Evolutionary conservation across 2,329 filamentous ascomycete species (phyloP).

Genomic region (Grosmannia clavigera): DNA sequence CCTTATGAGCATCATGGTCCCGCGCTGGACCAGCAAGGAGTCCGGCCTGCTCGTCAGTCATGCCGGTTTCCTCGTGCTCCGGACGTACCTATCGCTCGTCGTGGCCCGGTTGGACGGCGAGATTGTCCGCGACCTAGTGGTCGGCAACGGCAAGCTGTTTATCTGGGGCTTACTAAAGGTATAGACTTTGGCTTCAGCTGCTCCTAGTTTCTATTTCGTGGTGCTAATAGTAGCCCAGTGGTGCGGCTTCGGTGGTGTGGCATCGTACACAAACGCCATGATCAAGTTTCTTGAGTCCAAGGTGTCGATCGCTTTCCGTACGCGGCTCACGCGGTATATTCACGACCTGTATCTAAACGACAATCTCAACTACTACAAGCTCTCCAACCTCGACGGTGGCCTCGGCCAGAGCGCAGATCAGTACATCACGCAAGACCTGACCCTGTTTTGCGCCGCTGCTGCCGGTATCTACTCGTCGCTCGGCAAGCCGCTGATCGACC

Average conservation of each 20-base stretch:
- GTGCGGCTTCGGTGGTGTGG: conserved; percentile 86
- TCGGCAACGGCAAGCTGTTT: conserved; percentile 80
- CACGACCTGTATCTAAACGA: conserved; percentile 94
- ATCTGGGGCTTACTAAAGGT: conserved; percentile 77
- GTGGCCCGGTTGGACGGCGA: conserved; percentile 90
- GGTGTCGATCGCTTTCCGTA: conserved; percentile 95
- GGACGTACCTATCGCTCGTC: conserved; percentile 87
- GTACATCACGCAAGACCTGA: conserved; percentile 94
- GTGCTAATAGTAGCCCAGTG: conserved; percentile 35
- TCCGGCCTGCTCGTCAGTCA: conserved; percentile 83
- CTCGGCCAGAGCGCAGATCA: conserved; percentile 88
- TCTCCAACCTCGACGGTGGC: conserved; percentile 84
- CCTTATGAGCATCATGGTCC: conserved; percentile 94
- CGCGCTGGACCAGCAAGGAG: conserved; percentile 90
- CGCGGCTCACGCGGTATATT: conserved; percentile 86
- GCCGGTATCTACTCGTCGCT: conserved; percentile 90
- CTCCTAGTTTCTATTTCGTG: neutral
- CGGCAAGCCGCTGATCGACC: conserved; percentile 94
- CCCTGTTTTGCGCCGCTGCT: conserved; percentile 84
- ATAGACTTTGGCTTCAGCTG: neutral
- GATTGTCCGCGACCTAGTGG: conserved; percentile 92
- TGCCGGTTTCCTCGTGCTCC: conserved; percentile 74
- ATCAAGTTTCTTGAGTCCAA: conserved; percentile 98
- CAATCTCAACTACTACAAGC: conserved; percentile 91
- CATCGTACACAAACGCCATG: conserved; percentile 96